phyloP scores from a whole-genome alignment of 129 eudicot species.

The Apium graveolens region DNA sequence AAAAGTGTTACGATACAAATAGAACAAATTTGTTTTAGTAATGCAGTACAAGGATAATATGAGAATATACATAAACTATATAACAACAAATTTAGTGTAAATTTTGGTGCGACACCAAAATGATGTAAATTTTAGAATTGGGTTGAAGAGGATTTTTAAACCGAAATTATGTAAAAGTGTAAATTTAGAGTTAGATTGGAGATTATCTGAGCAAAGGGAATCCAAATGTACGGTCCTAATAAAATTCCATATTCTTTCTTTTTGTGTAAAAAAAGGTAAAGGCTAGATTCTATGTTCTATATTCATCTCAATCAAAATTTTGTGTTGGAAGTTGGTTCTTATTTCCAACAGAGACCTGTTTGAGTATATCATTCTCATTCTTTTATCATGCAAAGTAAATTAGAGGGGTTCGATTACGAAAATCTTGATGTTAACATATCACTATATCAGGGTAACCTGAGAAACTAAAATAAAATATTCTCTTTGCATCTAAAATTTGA shows the following conservation, averaged over 20 bases:
- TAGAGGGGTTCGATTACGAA: background rate
- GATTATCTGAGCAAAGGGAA: too few species aligned
- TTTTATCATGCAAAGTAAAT: background rate
- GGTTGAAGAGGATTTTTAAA: too few species aligned
- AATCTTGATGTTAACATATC: background rate
- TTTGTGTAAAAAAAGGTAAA: background rate
- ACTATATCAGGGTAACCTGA: background rate
- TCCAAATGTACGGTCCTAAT: background rate
- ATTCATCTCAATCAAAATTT: background rate
- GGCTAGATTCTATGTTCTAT: background rate
- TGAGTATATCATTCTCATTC: background rate
- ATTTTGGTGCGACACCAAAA: too few species aligned
- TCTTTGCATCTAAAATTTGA: background rate
- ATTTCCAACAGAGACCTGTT: background rate
- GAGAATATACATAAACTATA: too few species aligned
- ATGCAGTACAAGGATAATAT: too few species aligned
- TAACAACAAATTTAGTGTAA: too few species aligned
- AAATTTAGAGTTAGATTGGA: too few species aligned
- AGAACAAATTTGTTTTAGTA: too few species aligned
- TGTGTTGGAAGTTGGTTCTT: background rate
- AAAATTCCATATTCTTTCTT: background rate
- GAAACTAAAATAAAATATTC: too few species aligned
- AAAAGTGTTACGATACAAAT: too few species aligned
- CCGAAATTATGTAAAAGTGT: too few species aligned
- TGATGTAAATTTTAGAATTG: too few species aligned